These are phyloP conservation scores for Fonsecaea pugnacius DNA, from an alignment of 2,329 filamentous ascomycete species.

Conservation along the genomic window DNA sequence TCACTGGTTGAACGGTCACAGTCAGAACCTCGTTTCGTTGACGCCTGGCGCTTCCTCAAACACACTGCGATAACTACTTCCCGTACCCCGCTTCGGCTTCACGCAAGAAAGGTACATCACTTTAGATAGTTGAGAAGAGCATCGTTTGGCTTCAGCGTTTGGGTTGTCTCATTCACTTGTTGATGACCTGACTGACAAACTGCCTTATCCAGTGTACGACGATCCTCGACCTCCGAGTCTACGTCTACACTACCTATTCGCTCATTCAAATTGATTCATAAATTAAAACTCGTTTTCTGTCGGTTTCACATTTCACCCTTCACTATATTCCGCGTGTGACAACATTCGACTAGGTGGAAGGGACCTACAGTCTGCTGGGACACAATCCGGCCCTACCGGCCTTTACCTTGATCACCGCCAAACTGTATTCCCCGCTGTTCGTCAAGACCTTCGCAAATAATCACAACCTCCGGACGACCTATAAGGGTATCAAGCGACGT, in stretches of 20 bases:
- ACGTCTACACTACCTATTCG: conserved; percentile 31
- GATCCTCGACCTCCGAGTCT: conserved; percentile 29
- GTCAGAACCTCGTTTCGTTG: conserved; percentile 41
- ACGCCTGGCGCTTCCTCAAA: conserved; percentile 28
- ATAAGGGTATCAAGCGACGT: conserved; percentile 52
- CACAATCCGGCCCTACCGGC: conserved; percentile 20
- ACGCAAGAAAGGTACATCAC: conserved; percentile 28
- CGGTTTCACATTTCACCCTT: conserved; percentile 1
- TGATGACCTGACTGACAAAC: conserved; percentile 38
- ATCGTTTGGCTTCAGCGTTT: conserved; percentile 28
- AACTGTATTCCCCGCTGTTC: conserved; percentile 74
- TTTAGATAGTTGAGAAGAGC: conserved; percentile 29
- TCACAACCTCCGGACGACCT: conserved; percentile 51
- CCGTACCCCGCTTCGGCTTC: conserved; percentile 18
- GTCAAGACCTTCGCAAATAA: conserved; percentile 60
- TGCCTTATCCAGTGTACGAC: conserved; percentile 33
- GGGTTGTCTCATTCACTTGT: conserved; percentile 37
- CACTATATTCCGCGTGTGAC: not conserved
- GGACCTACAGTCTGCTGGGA: conserved; percentile 19
- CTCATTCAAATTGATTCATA: conserved; percentile 21
- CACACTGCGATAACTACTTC: conserved; percentile 30
- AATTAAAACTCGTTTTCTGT: conserved; percentile 1
- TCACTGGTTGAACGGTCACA: conserved; percentile 59
- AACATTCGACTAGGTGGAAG: not conserved
- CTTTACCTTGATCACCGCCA: conserved; percentile 52